Percentiles rank a stretch among this genome's conserved stretches.
Evolutionary conservation across 352 stramenopile species (phyloP).

Genomic region (Thalassiosira oceanica): DNA sequence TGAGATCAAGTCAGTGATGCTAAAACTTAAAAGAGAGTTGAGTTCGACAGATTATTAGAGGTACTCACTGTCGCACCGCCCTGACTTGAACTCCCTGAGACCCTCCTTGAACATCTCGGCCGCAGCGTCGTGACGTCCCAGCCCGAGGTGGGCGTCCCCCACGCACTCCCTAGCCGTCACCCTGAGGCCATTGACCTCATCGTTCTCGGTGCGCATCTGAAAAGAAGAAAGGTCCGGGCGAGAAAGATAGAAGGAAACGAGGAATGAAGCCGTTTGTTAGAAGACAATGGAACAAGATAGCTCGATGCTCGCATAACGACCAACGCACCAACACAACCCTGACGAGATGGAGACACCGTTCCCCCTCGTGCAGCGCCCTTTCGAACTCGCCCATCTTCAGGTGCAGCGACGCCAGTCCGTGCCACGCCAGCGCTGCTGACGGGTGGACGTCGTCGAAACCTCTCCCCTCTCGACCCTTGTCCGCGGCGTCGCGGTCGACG

Average conservation of each 20-base stretch:
- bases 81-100: slow-evolving; percentile 16
- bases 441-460: slow-evolving; percentile 11
- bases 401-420: slow-evolving; percentile 33
- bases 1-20: too few relatives aligned
- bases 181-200: slow-evolving; percentile 15
- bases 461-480: background rate
- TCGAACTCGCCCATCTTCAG: slow-evolving; percentile 16
- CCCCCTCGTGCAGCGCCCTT: slow-evolving; percentile 21
- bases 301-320: too few relatives aligned
- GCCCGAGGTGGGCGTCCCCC: slow-evolving; percentile 23
- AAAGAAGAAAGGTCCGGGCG: too few relatives aligned
- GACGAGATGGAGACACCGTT: slow-evolving; percentile 17
- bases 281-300: too few relatives aligned
- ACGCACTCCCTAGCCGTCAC: slow-evolving; percentile 16
- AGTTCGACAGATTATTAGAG: too few relatives aligned
- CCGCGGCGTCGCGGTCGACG: background rate
- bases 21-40: too few relatives aligned
- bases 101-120: slow-evolving; percentile 40
- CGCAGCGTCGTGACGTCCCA: slow-evolving; percentile 23
- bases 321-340: too few relatives aligned
- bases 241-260: too few relatives aligned
- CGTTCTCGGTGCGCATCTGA: slow-evolving; percentile 2
- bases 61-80: background rate
- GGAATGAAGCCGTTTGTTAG: too few relatives aligned
- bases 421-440: slow-evolving; percentile 28